Evolutionary conservation across 768 basidiomycete genomes (phyloP).

Genomic region (Trametes cingulata): DNA sequence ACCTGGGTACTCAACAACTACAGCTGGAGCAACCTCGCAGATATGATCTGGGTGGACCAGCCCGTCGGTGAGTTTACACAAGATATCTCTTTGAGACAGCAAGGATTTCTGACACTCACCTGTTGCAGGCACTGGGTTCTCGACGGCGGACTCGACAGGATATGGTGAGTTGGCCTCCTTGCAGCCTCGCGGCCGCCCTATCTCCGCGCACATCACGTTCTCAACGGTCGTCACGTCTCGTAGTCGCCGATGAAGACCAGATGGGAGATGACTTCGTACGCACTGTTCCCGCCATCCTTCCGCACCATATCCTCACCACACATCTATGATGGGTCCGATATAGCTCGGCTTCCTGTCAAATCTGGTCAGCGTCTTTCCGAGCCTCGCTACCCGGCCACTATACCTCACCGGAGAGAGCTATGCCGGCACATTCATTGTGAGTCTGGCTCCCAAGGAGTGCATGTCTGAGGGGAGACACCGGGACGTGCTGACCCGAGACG

Average conservation of each 20-base stretch:
- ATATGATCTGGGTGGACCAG: conserved; percentile 72
- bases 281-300: background rate
- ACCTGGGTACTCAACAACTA: conserved; percentile 49
- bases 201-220: background rate
- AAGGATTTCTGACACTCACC: background rate
- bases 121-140: conserved; percentile 51
- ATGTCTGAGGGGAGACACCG: no score
- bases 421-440: conserved; percentile 67
- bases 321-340: no score
- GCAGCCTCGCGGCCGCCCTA: background rate
- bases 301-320: no score
- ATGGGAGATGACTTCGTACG: conserved; percentile 54
- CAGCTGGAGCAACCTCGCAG: conserved; percentile 60
- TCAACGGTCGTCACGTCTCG: background rate
- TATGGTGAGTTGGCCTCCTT: conserved; percentile 61
- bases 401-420: conserved; percentile 74
- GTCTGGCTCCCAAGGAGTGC: conserved; percentile 39
- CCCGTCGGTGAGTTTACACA: conserved; percentile 44
- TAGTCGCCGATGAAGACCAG: conserved; percentile 64
- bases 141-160: conserved; percentile 59
- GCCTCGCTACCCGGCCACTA: conserved; percentile 62
- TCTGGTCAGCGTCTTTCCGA: conserved; percentile 71
- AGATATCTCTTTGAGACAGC: background rate
- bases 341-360: conserved; percentile 72
- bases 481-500: conserved; percentile 34